Evolutionary conservation across 228 moss, liverwort and hornwort species (phyloP), one percentile per base, ranked within the genome.

Genomic region (Sphagnum fallax): DNA sequence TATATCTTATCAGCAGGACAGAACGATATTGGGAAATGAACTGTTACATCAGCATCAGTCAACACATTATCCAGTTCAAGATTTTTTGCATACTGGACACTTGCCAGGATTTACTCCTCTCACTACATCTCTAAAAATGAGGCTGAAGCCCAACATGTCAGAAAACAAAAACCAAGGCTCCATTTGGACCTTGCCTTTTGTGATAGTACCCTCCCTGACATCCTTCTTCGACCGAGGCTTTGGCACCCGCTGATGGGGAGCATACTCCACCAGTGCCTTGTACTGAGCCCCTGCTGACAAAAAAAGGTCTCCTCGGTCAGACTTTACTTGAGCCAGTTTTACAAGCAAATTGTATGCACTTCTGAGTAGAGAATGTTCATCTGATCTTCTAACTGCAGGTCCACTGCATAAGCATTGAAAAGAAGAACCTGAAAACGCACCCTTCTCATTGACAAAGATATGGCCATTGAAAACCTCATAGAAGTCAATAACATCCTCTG

Each of bases 181-280:
- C 55, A 55, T 55, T 55, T 8, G 55, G 55, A 12, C 2, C 55
- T 8, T 55, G 12, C 83, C 83, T 81, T 79, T 85, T 70, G 65
- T 6, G 16, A 85, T 81, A 67, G 85, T 79, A 69, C 85, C 85
- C 71, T 85, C 85, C 13, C 85, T 76, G 51, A 81, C 72, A 67
- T 85, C 85, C 74, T 82, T 85, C 13, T 85, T 85, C 58, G 81
- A 81, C 52, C 81, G 72, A 11, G 78, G 81, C 62, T 81, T 85
- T 13, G 85, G 85, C 62, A 72, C 66, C 48, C 85, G 74, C 74
- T 85, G 85, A 70, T 82, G 81, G 5, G 85, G 85, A 52, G 85
- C 85, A 73, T 81, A 85, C 64, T 85, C 85, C 16, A 80, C 79
- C 68, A 49, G 15, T n/a, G 75, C 85, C 81, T 79, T 79, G 72